Evolutionary conservation across 2,329 filamentous ascomycete genomes (phyloP), one percentile per base, ranked within the genome.

Genomic region (Colletotrichum godetiae): DNA sequence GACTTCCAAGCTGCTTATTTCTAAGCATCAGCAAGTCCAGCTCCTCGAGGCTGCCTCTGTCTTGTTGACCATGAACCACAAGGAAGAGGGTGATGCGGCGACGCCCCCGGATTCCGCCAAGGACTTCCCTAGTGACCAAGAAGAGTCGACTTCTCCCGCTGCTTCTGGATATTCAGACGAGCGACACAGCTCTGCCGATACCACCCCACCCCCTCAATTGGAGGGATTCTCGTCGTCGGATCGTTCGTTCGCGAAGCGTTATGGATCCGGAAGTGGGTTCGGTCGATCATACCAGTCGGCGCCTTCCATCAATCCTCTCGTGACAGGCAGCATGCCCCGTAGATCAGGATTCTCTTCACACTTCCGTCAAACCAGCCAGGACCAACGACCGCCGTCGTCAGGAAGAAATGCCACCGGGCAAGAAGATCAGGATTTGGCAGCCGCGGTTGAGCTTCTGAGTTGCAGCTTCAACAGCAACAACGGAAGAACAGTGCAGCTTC

Each of bases 1-100:
- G 82, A 99, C 97, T 68, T 98, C 97, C 78, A 98, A 98, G 86
- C 89, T 98, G 81, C 92, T 98, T 82, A 98, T 99, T 79, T 98
- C 96, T 78, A 99, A 99, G 89, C 97, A 99, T 84, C 97, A 99
- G 85, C 97, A 99, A 87, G 97, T 99, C 66, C 97, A 99, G 84
- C 90, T 99, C 74, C 90, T 99, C 73, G 97, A 99, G 85, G 97
- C 97, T 53, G 97, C 97, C 52, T 97, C 95, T n/a, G 97, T 98
- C 65, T 88, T 99, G 76, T 93, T 98, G 72, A 92, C 92, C 80
- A 98, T 99, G 95, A 98, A 92, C 80, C 60, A 70, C 77, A 82
- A 81, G 67, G 76, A 78, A 58, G 83, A 84, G 58, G 84, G 86
- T 59, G 79, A 93, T 73, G 88, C 85, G 75, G 86, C 88, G 53